Percentiles rank a stretch among this genome's conserved stretches.
Conservation (phyloP, 2,329 filamentous ascomycete genomes). For the Paramyrothecium roridum region DNA sequence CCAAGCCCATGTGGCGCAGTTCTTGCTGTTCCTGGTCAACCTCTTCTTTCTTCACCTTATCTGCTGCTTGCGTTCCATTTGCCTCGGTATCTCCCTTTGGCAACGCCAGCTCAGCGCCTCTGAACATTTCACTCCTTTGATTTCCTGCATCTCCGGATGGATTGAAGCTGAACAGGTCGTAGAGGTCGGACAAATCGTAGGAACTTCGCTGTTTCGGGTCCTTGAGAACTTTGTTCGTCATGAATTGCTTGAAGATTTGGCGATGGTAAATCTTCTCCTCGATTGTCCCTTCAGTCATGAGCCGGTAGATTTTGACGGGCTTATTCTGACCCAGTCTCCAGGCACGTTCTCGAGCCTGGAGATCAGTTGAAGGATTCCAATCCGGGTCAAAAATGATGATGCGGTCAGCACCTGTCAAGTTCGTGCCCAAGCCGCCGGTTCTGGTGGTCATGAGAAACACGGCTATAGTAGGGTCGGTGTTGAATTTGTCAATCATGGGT, state of each 20-base stretch:
- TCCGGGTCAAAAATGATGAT: constrained; percentile 99
- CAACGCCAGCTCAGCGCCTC: constrained; percentile 70
- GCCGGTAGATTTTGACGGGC: constrained; percentile 90
- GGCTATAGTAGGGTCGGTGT: constrained; percentile 72
- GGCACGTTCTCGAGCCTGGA: constrained; percentile 91
- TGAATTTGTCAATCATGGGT: constrained; percentile 87
- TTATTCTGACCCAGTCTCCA: constrained; percentile 95
- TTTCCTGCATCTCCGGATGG: constrained; percentile 56
- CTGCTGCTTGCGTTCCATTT: background rate
- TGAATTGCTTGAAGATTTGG: constrained; percentile 97
- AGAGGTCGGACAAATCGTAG: constrained; percentile 84
- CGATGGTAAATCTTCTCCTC: constrained; percentile 99
- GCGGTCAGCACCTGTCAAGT: constrained; percentile 89
- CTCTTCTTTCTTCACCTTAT: constrained; percentile 1
- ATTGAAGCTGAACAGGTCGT: constrained; percentile 77
- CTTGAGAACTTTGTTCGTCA: constrained; percentile 92
- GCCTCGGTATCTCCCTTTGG: constrained; percentile 5
- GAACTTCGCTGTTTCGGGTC: constrained; percentile 91
- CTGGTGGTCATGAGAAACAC: constrained; percentile 94
- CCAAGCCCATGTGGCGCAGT: constrained; percentile 52
- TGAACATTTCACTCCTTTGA: constrained; percentile 83
- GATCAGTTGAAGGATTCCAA: constrained; percentile 96
- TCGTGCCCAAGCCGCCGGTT: constrained; percentile 90
- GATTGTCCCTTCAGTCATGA: constrained; percentile 98
- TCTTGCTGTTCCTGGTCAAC: constrained; percentile 33